Conservation (phyloP, 1,284 basidiomycete genomes). For the Trichosporon coremiiforme region DNA sequence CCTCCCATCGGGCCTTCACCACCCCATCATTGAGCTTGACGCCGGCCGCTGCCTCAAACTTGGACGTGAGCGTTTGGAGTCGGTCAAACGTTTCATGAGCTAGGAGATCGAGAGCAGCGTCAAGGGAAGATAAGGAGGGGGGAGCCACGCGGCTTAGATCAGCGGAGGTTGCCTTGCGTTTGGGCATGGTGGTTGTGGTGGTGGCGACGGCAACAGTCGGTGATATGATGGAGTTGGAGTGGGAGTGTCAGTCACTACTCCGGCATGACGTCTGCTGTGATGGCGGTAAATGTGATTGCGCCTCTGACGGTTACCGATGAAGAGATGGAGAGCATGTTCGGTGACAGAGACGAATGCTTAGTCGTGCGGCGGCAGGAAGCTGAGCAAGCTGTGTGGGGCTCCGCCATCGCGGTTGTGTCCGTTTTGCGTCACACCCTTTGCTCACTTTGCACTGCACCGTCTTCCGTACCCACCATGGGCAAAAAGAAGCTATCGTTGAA, state of each 20-base stretch:
- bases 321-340: not conserved
- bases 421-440: not conserved
- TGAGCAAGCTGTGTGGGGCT: not conserved
- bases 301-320: not conserved
- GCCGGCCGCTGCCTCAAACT: conserved; percentile 47
- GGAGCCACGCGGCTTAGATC: conserved; percentile 21
- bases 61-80: conserved; percentile 39
- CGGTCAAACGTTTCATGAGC: conserved; percentile 50
- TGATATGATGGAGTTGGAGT: too few species aligned
- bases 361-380: not conserved
- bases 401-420: not conserved
- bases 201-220: conserved; percentile 1
- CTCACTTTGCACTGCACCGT: too few species aligned
- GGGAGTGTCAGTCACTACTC: not conserved
- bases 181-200: conserved; percentile 29
- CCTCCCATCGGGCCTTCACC: conserved; percentile 47
- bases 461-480: conserved; percentile 60
- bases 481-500: conserved; percentile 86
- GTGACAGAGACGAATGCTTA: too few species aligned
- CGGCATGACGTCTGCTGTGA: not conserved
- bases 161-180: conserved; percentile 32
- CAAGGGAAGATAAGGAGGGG: conserved; percentile 42
- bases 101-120: conserved; percentile 52
- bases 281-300: not conserved
- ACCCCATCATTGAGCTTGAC: conserved; percentile 49